Percentiles rank a stretch among this genome's conserved stretches.
Conservation (phyloP, 2,329 filamentous ascomycete species). For the Elsinoe arachidis region DNA sequence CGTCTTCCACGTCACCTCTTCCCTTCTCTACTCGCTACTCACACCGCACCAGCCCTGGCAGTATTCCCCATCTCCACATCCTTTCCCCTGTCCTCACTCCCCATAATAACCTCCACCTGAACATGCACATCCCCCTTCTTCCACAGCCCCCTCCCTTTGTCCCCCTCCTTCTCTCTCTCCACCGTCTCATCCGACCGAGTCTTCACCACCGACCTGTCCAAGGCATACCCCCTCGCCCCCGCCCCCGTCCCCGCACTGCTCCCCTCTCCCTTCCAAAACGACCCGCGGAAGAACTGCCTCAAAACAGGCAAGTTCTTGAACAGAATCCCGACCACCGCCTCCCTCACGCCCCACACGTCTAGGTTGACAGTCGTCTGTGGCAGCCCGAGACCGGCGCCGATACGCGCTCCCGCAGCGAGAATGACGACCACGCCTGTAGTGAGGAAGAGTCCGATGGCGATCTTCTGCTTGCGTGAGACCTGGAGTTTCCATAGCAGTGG, state of each 20-base stretch:
- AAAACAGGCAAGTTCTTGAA: slow-evolving; percentile 29
- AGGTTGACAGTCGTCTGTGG: slow-evolving; percentile 26
- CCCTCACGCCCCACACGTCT: slow-evolving; percentile 30
- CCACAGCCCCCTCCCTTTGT: not conserved
- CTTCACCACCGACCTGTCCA: not conserved
- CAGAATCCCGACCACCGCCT: slow-evolving; percentile 28
- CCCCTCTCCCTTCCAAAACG: slow-evolving; percentile 21
- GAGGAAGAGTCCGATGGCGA: slow-evolving; percentile 26
- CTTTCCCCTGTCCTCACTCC: not conserved
- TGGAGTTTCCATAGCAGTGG: slow-evolving; percentile 28
- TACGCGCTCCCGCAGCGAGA: slow-evolving; percentile 27
- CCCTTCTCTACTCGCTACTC: too few species aligned
- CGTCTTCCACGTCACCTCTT: not conserved
- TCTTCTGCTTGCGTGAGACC: slow-evolving; percentile 23
- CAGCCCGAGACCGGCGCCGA: slow-evolving; percentile 23
- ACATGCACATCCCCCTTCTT: slow-evolving; percentile 4
- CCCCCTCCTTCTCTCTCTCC: not conserved
- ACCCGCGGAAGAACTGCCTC: slow-evolving; percentile 21
- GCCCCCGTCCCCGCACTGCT: not conserved
- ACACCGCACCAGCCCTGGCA: not conserved
- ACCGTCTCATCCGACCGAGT: not conserved
- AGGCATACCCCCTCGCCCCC: not conserved
- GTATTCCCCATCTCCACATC: slow-evolving; percentile 3
- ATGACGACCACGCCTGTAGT: slow-evolving; percentile 30
- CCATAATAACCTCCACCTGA: slow-evolving; percentile 1